Evolutionary conservation across 73 alveolate species (phyloP).

Genomic region (Symbiodinium pilosum): DNA sequence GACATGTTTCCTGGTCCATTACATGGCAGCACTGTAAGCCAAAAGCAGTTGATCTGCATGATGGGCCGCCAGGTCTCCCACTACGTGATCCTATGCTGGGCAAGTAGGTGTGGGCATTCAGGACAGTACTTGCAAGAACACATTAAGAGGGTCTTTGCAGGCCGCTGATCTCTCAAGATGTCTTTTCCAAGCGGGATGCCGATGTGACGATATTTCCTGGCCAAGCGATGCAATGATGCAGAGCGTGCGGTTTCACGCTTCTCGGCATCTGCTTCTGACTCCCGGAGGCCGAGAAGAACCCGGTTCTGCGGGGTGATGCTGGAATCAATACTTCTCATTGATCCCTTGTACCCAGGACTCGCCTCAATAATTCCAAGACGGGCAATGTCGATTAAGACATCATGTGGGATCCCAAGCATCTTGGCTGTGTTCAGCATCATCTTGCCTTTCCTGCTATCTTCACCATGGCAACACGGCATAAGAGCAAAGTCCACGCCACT

Average conservation of each 20-base stretch:
- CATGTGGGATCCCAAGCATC: slow-evolving; percentile 26
- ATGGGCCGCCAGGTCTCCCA: no score
- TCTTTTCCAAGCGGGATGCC: not conserved
- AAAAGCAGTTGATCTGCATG: not conserved
- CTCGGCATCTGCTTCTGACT: slow-evolving; percentile 15
- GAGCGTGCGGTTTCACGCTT: slow-evolving; percentile 19
- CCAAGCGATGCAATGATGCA: not conserved
- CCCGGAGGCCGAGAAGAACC: slow-evolving; percentile 51
- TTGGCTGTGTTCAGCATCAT: slow-evolving; percentile 74
- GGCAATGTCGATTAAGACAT: slow-evolving; percentile 34
- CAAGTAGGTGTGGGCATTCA: no score
- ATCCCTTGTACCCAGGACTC: slow-evolving; percentile 60
- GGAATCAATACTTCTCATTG: slow-evolving; percentile 49
- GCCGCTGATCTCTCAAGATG: no score
- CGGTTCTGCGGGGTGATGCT: slow-evolving; percentile 76
- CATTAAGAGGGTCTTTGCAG: no score
- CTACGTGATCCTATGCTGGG: no score
- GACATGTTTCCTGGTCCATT: not conserved
- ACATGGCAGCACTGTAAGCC: not conserved
- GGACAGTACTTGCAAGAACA: no score
- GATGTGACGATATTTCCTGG: slow-evolving; percentile 44
- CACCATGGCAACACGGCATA: slow-evolving; percentile 88
- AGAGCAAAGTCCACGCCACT: slow-evolving; percentile 69
- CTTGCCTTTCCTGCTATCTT: slow-evolving; percentile 54
- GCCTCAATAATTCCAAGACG: slow-evolving; percentile 66